Base-by-base conservation (phyloP, 2,329 filamentous ascomycete genomes). In the Bipolaris zeicola region DNA sequence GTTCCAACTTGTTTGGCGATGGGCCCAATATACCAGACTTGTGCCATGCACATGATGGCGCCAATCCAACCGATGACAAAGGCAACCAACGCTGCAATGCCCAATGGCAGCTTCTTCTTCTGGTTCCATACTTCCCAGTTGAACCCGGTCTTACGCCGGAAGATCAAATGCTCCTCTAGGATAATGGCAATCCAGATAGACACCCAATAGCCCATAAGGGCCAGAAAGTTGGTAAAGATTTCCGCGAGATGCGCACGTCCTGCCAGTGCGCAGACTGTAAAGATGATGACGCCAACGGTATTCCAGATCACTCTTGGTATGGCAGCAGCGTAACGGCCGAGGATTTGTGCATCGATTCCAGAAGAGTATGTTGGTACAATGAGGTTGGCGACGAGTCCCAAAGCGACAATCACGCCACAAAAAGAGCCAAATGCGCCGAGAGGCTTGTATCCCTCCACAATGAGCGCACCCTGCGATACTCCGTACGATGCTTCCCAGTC, bases 151-250 rank as follows among this genome's bases (percentile, higher is more conserved):
- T 72, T 77, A 3, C 79, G 76, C 1, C 85, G 80, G 71, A 90
- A 90, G 46, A 90, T 77, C 18, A 87, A 70, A 46, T 87, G 82
- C 67, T 90, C 88, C 66, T 85, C 81, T 2, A 87, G 72, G 1
- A 84, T 77, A 44, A 90, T 87, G 1, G 82, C 81, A 18, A 89
- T 80, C 85, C 86, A 88, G 42, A 89, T 84, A 13, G 81, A 81
- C 14, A 88, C 81, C 87, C 86, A 90, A 72, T 89, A 90, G 1
- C 87, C 88, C 84, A 90, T 89, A 20, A 90, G 75, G 0, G 86
- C 85, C 5, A 90, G 79, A 70, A 90, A 89, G 68, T 89, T 89
- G 10, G 84, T 85, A 69, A 90, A 89, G 55, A 90, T 88, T 24
- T 80, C 80, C 0, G 85, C 83, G 1, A 90, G 79, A 62, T 86